Percentiles rank a stretch among this genome's conserved stretches.
Evolutionary conservation across 1,284 basidiomycete species (phyloP).

Genomic region (Fistulina hepatica): DNA sequence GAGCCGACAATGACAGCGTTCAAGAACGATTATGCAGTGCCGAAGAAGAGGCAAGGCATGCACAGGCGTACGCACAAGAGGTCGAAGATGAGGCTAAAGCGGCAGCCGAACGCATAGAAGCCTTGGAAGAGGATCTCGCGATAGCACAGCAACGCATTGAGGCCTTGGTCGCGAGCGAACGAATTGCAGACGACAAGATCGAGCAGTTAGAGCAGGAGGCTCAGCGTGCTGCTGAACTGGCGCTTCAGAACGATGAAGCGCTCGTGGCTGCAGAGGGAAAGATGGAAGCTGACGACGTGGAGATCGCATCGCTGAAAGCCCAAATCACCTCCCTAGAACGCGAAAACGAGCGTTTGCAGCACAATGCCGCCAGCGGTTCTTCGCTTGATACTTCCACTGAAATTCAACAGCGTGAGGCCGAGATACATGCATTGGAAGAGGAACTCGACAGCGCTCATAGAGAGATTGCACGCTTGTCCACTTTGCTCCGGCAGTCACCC

Average conservation of each 20-base stretch:
- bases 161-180: conserved; percentile 32
- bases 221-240: conserved; percentile 41
- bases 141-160: conserved; percentile 35
- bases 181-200: conserved; percentile 36
- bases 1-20: too few relatives aligned
- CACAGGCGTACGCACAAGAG: conserved; percentile 41
- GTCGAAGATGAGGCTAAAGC: conserved; percentile 41
- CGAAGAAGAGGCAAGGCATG: conserved; percentile 30
- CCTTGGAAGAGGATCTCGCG: conserved; percentile 40
- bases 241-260: conserved; percentile 59
- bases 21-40: conserved; percentile 24
- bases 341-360: conserved; percentile 39
- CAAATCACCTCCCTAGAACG: conserved; percentile 48
- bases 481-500: conserved; percentile 62
- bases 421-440: conserved; percentile 56
- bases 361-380: conserved; percentile 26
- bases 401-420: conserved; percentile 31
- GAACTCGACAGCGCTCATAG: conserved; percentile 73
- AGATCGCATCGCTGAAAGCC: conserved; percentile 38
- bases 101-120: conserved; percentile 37
- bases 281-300: conserved; percentile 50
- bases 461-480: conserved; percentile 67
- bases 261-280: conserved; percentile 58
- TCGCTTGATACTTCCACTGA: conserved; percentile 18
- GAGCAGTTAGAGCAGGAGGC: conserved; percentile 42